Conservation (phyloP, 306 rosid species). For the Fragaria nilgerrensis region DNA sequence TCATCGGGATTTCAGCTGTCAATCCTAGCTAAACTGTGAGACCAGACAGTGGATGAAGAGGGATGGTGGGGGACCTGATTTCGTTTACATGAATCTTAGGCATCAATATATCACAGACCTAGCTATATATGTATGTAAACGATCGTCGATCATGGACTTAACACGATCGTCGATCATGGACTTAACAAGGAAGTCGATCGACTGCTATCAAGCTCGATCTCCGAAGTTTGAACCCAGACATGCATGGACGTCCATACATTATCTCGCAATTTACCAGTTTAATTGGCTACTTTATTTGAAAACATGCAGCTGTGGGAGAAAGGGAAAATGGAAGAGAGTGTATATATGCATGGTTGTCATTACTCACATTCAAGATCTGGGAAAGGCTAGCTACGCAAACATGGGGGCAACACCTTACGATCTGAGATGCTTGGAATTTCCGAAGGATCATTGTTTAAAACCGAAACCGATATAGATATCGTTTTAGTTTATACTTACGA, state of each 20-base stretch:
- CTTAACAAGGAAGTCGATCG: neutral
- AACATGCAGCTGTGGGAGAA: neutral
- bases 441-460: neutral
- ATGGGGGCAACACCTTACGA: neutral
- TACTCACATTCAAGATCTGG: neutral
- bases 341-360: neutral
- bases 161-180: neutral
- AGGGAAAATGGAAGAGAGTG: neutral
- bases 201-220: neutral
- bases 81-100: neutral
- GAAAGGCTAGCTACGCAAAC: neutral
- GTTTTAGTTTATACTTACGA: neutral
- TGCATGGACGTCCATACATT: neutral
- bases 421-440: neutral
- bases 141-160: neutral
- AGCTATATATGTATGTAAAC: neutral
- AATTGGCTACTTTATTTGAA: neutral
- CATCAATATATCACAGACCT: neutral
- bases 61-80: conserved; percentile 10
- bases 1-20: conserved; percentile 7
- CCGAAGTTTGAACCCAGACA: neutral
- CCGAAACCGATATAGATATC: neutral
- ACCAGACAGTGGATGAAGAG: neutral
- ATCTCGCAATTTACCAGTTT: neutral
- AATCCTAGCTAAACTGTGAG: conserved; percentile 3